Evolutionary conservation across 441 rosid species (phyloP), one percentile per base, ranked within the genome.

Genomic region (Pelargonium exstipulatum): DNA sequence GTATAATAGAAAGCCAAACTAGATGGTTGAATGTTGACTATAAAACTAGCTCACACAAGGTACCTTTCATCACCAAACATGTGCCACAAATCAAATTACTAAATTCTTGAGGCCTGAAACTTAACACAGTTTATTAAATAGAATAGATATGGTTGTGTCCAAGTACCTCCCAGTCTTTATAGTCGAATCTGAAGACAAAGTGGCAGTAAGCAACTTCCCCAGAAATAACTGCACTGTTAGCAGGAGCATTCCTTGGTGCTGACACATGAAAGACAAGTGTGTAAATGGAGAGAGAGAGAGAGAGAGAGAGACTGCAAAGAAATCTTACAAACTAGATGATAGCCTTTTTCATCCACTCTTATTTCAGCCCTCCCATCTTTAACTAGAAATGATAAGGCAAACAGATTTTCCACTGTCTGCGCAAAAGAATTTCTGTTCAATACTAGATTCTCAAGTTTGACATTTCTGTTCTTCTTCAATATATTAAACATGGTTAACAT

Each of bases 351-450:
- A 68, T 85, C 83, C 46, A 90, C 77, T 22, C 32, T 53, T 68
- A 90, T 83, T 64, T 87, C 82, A 55, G 80, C 86, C 14, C 98
- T 80, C 45, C 98, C 96, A 51, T 88, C 98, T 81, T 87, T 92
- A 43, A 82, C 85, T 53, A 92, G 79, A 83, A 90, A 90, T 3
- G 98, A 90, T 42, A 88, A 76, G 4, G 95, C 95, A 76, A 92
- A 90, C 65, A 90, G 70, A 73, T 88, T 90, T 78, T 90, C 92
- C 45, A 88, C 86, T 0, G 97, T 87, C 78, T 86, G 92, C 2
- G 95, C 86, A 82, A 88, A 88, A 49, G 89, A 90, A 18, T 66
- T 80, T 67, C 92, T 78, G 73, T 90, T 90, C 65, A 88, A 67
- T 45, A 88, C 74, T 81, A 90, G 71, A 72, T 66, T 80, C 71